A percentile compares a stretch with the other conserved stretches of the same genome.
Conservation (phyloP, 2,329 filamentous ascomycete genomes). For the Aspergillus versicolor region DNA sequence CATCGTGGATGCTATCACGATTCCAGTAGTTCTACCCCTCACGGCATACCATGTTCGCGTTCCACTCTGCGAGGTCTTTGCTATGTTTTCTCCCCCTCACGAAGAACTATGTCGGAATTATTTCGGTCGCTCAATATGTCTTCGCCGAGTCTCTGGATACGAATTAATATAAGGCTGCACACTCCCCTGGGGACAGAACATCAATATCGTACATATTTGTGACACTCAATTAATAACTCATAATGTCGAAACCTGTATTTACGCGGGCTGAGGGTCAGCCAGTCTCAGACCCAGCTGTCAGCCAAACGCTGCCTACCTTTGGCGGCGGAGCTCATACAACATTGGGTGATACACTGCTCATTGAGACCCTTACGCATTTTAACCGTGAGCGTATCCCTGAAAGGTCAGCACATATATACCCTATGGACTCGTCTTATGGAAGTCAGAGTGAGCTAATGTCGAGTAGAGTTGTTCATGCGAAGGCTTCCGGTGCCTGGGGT, state of each 20-base stretch:
- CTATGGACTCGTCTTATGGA: not conserved
- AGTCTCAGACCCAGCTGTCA: not conserved
- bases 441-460: not conserved
- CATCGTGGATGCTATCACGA: no score
- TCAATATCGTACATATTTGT: not conserved
- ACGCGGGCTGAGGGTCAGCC: not conserved
- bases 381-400: slow-evolving; percentile 63
- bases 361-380: slow-evolving; percentile 62
- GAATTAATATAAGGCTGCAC: not conserved
- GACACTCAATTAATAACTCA: not conserved
- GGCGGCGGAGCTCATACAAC: slow-evolving; percentile 44
- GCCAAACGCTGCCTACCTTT: not conserved
- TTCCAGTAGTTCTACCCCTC: no score
- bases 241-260: not conserved
- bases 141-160: not conserved
- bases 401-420: slow-evolving; percentile 29
- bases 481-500: slow-evolving; percentile 57
- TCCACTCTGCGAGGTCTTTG: not conserved
- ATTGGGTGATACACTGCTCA: slow-evolving; percentile 58
- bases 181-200: not conserved
- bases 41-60: not conserved
- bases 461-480: slow-evolving; percentile 57
- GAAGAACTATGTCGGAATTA: not conserved
- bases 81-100: not conserved
- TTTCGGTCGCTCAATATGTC: not conserved